Conservation (phyloP, 345 rosid species). For the Arabis hirsuta region DNA sequence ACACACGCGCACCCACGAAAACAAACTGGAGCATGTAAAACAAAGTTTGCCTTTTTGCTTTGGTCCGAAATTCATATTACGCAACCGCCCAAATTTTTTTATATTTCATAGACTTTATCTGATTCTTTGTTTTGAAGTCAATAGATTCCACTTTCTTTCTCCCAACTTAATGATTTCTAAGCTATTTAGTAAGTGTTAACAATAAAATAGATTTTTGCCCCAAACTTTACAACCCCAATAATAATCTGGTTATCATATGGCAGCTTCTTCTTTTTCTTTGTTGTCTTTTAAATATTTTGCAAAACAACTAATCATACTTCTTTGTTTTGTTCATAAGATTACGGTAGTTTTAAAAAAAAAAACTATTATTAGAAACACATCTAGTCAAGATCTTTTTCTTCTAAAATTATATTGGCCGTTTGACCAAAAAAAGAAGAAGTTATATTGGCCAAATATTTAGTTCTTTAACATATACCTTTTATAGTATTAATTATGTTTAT, state of each 20-base stretch:
- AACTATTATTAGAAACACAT: not conserved
- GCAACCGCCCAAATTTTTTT: constrained; percentile 32
- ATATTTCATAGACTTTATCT: constrained; percentile 13
- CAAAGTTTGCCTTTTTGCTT: constrained; percentile 40
- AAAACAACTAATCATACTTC: not conserved
- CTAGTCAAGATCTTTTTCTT: not conserved
- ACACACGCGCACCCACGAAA: constrained; percentile 16
- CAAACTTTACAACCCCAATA: not conserved
- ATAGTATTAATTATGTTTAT: not conserved
- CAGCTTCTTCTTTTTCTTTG: not conserved
- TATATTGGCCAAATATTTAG: not conserved
- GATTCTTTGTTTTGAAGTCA: constrained; percentile 19
- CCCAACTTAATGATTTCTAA: not conserved
- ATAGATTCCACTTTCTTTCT: constrained; percentile 25
- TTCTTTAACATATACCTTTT: not conserved
- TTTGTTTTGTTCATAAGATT: no score
- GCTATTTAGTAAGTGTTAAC: not conserved
- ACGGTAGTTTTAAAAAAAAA: no score
- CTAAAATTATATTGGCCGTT: not conserved
- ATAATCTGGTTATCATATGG: not conserved
- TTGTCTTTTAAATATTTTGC: not conserved
- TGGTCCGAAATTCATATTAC: constrained; percentile 24
- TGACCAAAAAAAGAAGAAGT: no score
- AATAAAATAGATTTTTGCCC: not conserved
- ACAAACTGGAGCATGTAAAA: constrained; percentile 38